A percentile compares a stretch with the other conserved stretches of the same genome.
phyloP scores from a whole-genome alignment of 139 green algal species.

The Pleodorina starrii region DNA sequence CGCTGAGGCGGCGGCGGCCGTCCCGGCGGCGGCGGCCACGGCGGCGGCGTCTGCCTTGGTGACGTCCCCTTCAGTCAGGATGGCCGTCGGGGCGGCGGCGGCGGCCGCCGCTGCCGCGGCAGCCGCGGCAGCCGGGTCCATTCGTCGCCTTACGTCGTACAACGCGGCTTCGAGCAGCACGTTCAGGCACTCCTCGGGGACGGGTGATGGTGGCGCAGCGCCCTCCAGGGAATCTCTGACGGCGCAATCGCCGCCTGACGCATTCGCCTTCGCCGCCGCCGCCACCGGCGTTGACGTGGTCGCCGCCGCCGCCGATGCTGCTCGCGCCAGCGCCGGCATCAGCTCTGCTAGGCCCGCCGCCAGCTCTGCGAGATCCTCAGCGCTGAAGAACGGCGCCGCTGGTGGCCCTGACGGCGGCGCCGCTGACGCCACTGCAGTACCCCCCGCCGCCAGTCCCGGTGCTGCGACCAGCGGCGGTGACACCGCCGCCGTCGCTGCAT shows the following conservation, averaged over 20 bases:
- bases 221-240: too few species aligned
- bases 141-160: background rate
- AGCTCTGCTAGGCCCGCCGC: background rate
- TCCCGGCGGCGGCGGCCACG: background rate
- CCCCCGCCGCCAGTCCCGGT: too few species aligned
- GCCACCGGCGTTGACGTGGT: background rate
- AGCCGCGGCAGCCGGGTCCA: background rate
- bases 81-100: background rate
- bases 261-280: background rate
- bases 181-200: background rate
- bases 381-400: background rate
- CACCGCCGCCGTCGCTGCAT: background rate
- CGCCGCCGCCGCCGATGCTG: background rate
- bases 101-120: background rate
- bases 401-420: background rate
- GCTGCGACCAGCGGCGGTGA: background rate
- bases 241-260: background rate
- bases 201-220: background rate
- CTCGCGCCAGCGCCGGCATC: background rate
- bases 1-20: background rate
- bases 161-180: background rate
- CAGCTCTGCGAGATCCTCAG: background rate
- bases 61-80: constrained; percentile 1
- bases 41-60: background rate
- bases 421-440: background rate